Evolutionary conservation across 2,329 filamentous ascomycete genomes (phyloP).

Genomic region (Fusarium floridanum): DNA sequence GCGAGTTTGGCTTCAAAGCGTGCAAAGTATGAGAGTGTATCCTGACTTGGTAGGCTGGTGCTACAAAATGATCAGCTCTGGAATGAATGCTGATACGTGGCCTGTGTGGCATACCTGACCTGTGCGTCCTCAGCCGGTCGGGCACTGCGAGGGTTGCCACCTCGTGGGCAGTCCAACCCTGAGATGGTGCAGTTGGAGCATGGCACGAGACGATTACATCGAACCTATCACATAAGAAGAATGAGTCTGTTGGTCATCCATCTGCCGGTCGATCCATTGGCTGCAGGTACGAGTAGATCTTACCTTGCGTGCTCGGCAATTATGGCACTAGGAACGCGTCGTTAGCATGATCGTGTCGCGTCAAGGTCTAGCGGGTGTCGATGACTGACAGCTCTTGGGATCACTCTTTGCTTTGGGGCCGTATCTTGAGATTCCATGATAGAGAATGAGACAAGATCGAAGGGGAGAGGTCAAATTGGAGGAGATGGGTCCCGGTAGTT

Average conservation of each 20-base stretch:
- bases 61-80: not conserved
- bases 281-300: not conserved
- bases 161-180: not conserved
- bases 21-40: not conserved
- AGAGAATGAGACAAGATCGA: not conserved
- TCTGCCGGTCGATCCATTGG: not conserved
- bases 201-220: not conserved
- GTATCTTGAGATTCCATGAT: not conserved
- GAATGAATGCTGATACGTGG: not conserved
- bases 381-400: not conserved
- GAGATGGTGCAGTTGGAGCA: constrained; percentile 2
- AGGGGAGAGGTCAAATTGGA: not conserved
- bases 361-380: not conserved
- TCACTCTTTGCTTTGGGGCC: not conserved
- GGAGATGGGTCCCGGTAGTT: not conserved
- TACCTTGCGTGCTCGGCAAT: not conserved
- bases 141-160: not conserved
- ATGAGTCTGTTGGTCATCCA: not conserved
- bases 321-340: not conserved
- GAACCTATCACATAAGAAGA: not conserved
- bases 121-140: not conserved
- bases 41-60: not conserved
- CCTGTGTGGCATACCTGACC: not conserved
- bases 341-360: not conserved
- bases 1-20: not conserved